Percentiles rank a stretch among this genome's conserved stretches.
These are phyloP conservation scores for Wickerhamiella sergipiensis DNA, from an alignment of 805 yeast species.

Conservation along the genomic window DNA sequence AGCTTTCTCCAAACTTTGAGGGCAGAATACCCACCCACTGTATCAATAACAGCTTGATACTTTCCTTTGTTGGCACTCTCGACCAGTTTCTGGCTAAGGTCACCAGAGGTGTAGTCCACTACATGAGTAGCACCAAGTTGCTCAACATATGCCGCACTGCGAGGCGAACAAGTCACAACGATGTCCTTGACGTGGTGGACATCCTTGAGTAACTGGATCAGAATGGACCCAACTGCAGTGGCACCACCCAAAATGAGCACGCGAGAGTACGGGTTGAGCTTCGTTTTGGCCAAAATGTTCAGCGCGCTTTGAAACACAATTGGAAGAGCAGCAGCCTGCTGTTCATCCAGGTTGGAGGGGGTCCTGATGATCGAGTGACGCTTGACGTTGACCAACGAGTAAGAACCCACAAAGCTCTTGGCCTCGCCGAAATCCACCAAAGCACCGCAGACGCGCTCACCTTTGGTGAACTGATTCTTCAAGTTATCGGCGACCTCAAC, in stretches of 20 bases:
- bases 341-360: conserved; percentile 34
- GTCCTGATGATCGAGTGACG: conserved; percentile 33
- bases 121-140: conserved; percentile 42
- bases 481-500: conserved; percentile 38
- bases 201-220: conserved; percentile 43
- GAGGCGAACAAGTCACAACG: conserved; percentile 39
- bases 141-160: conserved; percentile 33
- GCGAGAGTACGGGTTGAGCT: conserved; percentile 30
- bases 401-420: conserved; percentile 16
- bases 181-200: conserved; percentile 36
- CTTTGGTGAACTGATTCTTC: conserved; percentile 30
- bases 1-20: conserved; percentile 30
- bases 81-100: conserved; percentile 1
- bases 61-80: background rate
- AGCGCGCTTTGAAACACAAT: conserved; percentile 52
- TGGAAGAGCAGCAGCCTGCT: conserved; percentile 54
- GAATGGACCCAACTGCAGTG: conserved; percentile 52
- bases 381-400: conserved; percentile 6
- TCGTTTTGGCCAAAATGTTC: conserved; percentile 26
- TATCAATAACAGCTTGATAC: conserved; percentile 45
- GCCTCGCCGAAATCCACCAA: conserved; percentile 18
- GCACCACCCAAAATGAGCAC: conserved; percentile 63
- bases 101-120: conserved; percentile 19
- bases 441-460: conserved; percentile 52
- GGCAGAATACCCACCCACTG: conserved; percentile 45